Evolutionary conservation across 352 stramenopile genomes (phyloP), one percentile per base, ranked within the genome.

Genomic region (Phytophthora sojae): DNA sequence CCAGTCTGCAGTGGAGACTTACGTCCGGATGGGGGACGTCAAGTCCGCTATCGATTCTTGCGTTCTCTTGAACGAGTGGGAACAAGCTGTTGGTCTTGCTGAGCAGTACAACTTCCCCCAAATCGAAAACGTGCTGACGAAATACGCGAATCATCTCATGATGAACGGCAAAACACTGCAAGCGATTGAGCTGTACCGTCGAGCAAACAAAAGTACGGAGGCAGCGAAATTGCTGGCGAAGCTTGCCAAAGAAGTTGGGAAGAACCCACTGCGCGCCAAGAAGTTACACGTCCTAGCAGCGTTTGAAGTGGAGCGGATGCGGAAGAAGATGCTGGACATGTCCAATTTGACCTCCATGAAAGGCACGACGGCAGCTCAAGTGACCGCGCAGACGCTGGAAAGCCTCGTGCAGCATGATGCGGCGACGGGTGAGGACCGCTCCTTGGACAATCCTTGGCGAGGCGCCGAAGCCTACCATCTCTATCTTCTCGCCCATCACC

Each of bases 391-490:
- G 32, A 98, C 93, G 6, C 76, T 98, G 7, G 90, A 98, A 52
- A 98, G 88, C 29, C 81, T 98, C 2, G 96, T 98, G 49, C 92
- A 95, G 57, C 86, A 95, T 71, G 87, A 96, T 58, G 87, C 89
- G 2, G 86, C 89, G 7, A 96, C 87, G 12, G 88, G 89, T 6
- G 89, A 96, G 56, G 89, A 82, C 57, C 83, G 87, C n/a, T 83
- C 85, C 4, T 76, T 99, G 42, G 95, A 98, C 70, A 98, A 97
- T 56, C 93, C 95, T 3, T 99, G 96, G 96, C 86, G 96, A 52
- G 95, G 94, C 6, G 95, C 96, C 8, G 96, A 98, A 67, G 95
- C 94, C 4, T 98, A 97, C 69, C 96, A 99, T 71, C 89, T 98
- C 56, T 98, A 97, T 65, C 74, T 98, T 67, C 80, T 99, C 3